Evolutionary conservation across 805 yeast species (phyloP).

Genomic region (Zygosaccharomyces bailii): DNA sequence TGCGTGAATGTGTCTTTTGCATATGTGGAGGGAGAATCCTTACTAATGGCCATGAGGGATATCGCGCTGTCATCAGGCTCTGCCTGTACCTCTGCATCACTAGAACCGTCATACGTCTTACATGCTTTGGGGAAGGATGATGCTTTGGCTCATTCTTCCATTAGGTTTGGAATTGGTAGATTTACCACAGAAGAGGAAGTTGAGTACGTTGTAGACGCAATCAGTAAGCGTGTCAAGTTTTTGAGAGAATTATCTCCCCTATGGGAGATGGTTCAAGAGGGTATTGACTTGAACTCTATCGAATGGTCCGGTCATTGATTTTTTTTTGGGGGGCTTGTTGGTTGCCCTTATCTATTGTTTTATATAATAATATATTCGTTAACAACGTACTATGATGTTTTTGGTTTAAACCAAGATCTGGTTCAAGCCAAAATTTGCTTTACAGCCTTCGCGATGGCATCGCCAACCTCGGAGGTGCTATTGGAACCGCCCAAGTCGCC

Average conservation of each 20-base stretch:
- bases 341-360: not conserved
- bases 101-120: conserved; percentile 95
- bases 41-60: conserved; percentile 95
- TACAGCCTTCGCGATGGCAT: conserved; percentile 79
- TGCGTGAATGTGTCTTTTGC: conserved; percentile 97
- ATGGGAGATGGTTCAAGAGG: conserved; percentile 99
- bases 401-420: conserved; percentile 40
- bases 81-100: conserved; percentile 97
- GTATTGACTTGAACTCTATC: conserved; percentile 87
- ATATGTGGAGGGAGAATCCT: conserved; percentile 95
- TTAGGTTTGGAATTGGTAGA: conserved; percentile 94
- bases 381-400: conserved; percentile 6
- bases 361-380: conserved; percentile 8
- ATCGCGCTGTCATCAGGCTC: conserved; percentile 95
- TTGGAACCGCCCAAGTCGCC: conserved; percentile 87
- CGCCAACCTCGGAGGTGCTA: conserved; percentile 88
- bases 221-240: conserved; percentile 83
- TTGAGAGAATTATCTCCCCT: conserved; percentile 89
- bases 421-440: conserved; percentile 43
- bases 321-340: not conserved
- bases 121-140: conserved; percentile 98
- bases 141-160: conserved; percentile 97
- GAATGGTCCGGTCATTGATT: conserved; percentile 95
- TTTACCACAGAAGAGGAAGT: conserved; percentile 95
- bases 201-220: conserved; percentile 88